Evolutionary conservation across 495 filamentous ascomycete species (phyloP), one percentile per base, ranked within the genome.

Genomic region (Daldinia loculata): DNA sequence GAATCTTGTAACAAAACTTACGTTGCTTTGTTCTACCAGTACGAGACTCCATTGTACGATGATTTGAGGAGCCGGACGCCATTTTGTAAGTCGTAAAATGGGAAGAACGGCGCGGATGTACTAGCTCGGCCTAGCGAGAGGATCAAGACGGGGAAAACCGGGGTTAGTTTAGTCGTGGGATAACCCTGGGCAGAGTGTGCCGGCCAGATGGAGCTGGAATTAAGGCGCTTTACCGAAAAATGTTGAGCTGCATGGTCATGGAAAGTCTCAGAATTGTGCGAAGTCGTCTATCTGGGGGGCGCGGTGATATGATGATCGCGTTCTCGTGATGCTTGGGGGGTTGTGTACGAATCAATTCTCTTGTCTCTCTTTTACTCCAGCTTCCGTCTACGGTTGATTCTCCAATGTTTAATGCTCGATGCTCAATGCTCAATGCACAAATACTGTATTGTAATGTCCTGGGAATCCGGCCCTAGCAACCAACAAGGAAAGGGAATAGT

Each of bases 1-100:
- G 56, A 70, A 72, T 38, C 59, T 60, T 60, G 78, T 45, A 61
- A 56, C 50, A 63, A 48, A 66, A 92, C 91, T 90, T 84, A 94
- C 91, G 86, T 83, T 94, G 91, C 75, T 92, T 93, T 75, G 82
- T 88, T 74, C 91, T 86, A 70, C 91, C 91, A 63, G 87, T 88
- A 61, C 91, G 90, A 72, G 90, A 89, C 85, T 93, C 89, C 90
- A 93, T 93, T 34, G 89, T 84, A 60, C 89, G 89, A 80, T 79
- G 85, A 75, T 84, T 84, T 41, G 73, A 65, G 6, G 67, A 67
- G 67, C 61, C 60, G 38, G 77, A 77, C 67, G 77, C 77, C 77
- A 79, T 76, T 38, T 76, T 78, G 32, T 43, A 55, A 45, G 52
- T 36, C 29, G 63, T 59, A 45, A 32, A 56, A 52, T 14, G 48